Conservation (phyloP, 23 red algal species). For the Cyanidium caldarium region DNA sequence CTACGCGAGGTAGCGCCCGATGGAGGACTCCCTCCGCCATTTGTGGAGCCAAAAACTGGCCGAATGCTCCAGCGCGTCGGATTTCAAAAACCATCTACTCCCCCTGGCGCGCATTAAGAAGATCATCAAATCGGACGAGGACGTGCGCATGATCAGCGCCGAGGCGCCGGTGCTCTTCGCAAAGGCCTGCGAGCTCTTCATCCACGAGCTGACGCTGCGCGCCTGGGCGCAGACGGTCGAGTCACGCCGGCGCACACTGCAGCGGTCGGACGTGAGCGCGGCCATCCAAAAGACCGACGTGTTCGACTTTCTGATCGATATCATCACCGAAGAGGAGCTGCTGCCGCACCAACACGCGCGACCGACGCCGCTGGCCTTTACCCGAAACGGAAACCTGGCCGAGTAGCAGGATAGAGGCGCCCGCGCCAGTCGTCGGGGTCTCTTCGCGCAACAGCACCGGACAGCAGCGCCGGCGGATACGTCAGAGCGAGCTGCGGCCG, state of each 20-base stretch:
- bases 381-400: too few relatives aligned
- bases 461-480: too few relatives aligned
- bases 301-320: constrained; percentile 99
- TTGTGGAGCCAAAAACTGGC: neutral
- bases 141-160: constrained; percentile 97
- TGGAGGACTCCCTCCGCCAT: neutral
- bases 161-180: constrained; percentile 94
- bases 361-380: neutral
- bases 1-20: too few relatives aligned
- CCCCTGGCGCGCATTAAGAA: constrained; percentile 98
- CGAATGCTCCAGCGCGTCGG: constrained; percentile 22
- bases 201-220: constrained; percentile 84
- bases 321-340: constrained; percentile 73
- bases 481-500: too few relatives aligned
- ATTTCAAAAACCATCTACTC: constrained; percentile 96
- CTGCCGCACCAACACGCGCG: neutral
- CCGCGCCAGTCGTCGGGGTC: too few relatives aligned
- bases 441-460: too few relatives aligned
- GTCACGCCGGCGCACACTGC: constrained; percentile 74
- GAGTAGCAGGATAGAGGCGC: too few relatives aligned
- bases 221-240: constrained; percentile 96
- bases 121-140: constrained; percentile 99
- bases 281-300: constrained; percentile 99
- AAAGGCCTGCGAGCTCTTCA: constrained; percentile 99
- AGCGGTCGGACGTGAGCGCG: constrained; percentile 73